Percentiles rank a stretch among this genome's conserved stretches.
Conservation (phyloP, 352 stramenopile species). For the Pythium inflatum region DNA sequence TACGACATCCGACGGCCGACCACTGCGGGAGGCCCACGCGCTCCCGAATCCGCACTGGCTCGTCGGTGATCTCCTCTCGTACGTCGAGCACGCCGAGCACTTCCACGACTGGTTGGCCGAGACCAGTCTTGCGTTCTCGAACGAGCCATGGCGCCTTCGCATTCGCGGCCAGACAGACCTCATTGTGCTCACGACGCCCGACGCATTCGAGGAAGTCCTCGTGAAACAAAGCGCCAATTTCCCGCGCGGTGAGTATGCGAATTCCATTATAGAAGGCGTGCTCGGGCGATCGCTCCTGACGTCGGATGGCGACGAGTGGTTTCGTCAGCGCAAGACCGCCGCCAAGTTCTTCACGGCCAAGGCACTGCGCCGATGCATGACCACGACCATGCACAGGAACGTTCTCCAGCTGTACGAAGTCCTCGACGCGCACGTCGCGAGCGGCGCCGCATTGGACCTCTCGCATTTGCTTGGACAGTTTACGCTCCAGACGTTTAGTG, state of each 20-base stretch:
- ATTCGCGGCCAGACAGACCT: slow-evolving; percentile 18
- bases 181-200: slow-evolving; percentile 31
- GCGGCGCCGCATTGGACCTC: slow-evolving; percentile 21
- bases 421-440: slow-evolving; percentile 7
- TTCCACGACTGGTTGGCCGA: slow-evolving; percentile 56
- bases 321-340: slow-evolving; percentile 38
- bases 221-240: slow-evolving; percentile 40
- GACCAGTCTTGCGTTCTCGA: slow-evolving; percentile 8
- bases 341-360: slow-evolving; percentile 40
- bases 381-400: slow-evolving; percentile 27
- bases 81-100: slow-evolving; percentile 29
- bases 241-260: slow-evolving; percentile 29
- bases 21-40: no score
- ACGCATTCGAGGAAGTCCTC: slow-evolving; percentile 39
- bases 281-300: slow-evolving; percentile 33
- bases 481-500: slow-evolving; percentile 55
- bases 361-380: slow-evolving; percentile 35
- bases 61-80: slow-evolving; percentile 46
- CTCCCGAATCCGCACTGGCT: slow-evolving; percentile 37
- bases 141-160: slow-evolving; percentile 31
- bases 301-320: slow-evolving; percentile 36
- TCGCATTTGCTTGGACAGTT: slow-evolving; percentile 50
- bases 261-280: slow-evolving; percentile 26
- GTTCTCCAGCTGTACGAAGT: slow-evolving; percentile 18
- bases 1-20: no score